Evolutionary conservation across 345 rosid genomes (phyloP), one percentile per base, ranked within the genome.

Genomic region (Aegle marmelos): DNA sequence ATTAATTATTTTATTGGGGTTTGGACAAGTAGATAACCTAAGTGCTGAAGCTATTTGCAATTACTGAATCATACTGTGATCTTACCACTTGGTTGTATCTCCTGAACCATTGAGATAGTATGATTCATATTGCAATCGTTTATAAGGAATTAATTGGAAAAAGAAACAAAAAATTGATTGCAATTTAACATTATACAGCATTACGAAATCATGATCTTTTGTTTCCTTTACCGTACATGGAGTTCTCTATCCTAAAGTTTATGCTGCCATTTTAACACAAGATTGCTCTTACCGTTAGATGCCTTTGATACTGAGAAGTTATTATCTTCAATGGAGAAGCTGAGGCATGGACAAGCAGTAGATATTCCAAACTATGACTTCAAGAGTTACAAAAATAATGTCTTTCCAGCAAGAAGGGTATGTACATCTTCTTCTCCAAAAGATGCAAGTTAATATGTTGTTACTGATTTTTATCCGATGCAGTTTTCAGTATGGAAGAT

Each of bases 351-450:
- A 57, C 81, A 85, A 86, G 97, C 99, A 53, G 98, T 96, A 79
- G 98, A 96, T 88, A 85, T 96, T 80, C 94, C 99, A 67, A 90
- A 92, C 72, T 96, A 96, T 36, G 98, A 96, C 83, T 96, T 90
- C 87, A 94, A 88, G 91, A 92, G 93, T 84, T 94, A 91, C 83
- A 90, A 89, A 76, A 89, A 83, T 68, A 86, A 87, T 76, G 80
- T 88, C 77, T 88, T 84, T 70, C 84, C 89, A 19, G 86, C 89
- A 67, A 88, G 94, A 87, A 88, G 94, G 94, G 97, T 92, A 88
- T 24, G 68, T 61, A 74, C 65, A 78, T 34, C 24, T 61, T 70
- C 17, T 45, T 21, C 36, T 48, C 30, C 58, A 62, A 37, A 37
- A 34, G n/a, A 62, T 56, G 65, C 28, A 11, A 64, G 31, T 78